These are phyloP conservation scores for Gossypium gossypioides DNA, from an alignment of 441 rosid species.

Conservation along the genomic window DNA sequence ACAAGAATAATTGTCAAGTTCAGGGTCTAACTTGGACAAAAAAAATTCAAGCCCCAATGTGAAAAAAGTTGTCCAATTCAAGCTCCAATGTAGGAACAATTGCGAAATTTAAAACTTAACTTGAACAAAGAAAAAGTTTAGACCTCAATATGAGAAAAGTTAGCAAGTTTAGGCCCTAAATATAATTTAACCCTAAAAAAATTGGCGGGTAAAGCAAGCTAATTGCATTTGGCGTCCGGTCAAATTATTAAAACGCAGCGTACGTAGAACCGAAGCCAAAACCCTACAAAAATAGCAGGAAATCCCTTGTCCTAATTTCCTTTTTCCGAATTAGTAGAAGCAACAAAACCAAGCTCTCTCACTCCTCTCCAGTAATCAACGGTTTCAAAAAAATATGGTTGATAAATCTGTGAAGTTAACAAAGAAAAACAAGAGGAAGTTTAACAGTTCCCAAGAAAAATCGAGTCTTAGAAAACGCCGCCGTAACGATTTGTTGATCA, in stretches of 20 bases:
- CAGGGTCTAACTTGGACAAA: background rate
- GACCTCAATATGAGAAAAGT: background rate
- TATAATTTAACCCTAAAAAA: background rate
- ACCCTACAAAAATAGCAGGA: slow-evolving; percentile 8
- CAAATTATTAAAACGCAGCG: background rate
- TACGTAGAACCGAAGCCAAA: background rate
- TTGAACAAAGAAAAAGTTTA: background rate
- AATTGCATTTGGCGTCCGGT: background rate
- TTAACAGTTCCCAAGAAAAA: slow-evolving; percentile 16
- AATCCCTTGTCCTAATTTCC: background rate
- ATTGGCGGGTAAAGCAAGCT: background rate
- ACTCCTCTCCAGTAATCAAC: background rate
- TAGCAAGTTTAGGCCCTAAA: too few species aligned
- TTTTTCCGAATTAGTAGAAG: background rate
- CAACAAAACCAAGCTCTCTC: background rate
- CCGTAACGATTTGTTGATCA: slow-evolving; percentile 20
- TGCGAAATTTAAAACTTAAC: background rate
- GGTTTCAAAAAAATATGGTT: slow-evolving; percentile 20
- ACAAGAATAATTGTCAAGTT: background rate
- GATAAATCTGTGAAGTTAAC: slow-evolving; percentile 19
- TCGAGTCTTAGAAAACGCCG: slow-evolving; percentile 17
- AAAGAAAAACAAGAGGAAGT: slow-evolving; percentile 37
- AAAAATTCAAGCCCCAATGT: background rate
- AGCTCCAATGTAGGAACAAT: background rate
- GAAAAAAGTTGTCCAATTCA: background rate